Base-by-base conservation (phyloP, 345 rosid genomes). In the Capsella bursapastoris region DNA sequence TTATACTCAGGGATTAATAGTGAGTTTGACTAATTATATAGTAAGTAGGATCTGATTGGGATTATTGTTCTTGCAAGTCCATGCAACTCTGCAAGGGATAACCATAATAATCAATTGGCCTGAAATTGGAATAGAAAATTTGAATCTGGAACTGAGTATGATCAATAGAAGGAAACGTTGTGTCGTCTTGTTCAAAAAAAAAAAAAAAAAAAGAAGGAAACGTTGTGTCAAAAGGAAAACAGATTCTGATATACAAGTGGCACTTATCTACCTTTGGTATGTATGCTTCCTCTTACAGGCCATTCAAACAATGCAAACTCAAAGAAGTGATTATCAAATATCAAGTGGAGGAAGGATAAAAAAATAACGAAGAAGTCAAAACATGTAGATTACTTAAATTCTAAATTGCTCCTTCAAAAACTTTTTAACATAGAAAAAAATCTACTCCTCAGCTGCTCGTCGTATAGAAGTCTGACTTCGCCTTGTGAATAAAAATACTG, bases 351-450 rank as follows among this genome's bases (percentile, higher is more conserved):
- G 25, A 59, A 59, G 7, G 18, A 49, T 38, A 9, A 50, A 3
- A 8, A 50, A 3, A 8, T 28, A 62, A 62, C 43, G 11, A 38
- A 51, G 35, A 62, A 72, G 61, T 29, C 45, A 29, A 51, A 72
- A 37, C 43, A 50, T 28, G 58, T 38, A 18, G 37, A n/a, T 7
- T 38, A 28, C 40, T 10, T 45, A 47, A 22, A 22, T 22, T 44
- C 8, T 4, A 16, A 25, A 50, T 50, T 28, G 31, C 22, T 55
- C 43, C 25, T 61, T 28, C 38, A 4, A 61, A 61, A 59, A 16
- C 18, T n/a, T 25, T 13, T 0, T 5, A 10, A 16, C 29, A 25
- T 4, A 22, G 41, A 50, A 48, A 15, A 22, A 16, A 7, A 29
- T 71, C 43, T 2, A 49, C 60, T 62, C 9, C n/a, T 59, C 31